Percentiles rank a stretch among this genome's conserved stretches.
phyloP scores from a whole-genome alignment of 2,329 filamentous ascomycete species.

The Zymoseptoria brevis region DNA sequence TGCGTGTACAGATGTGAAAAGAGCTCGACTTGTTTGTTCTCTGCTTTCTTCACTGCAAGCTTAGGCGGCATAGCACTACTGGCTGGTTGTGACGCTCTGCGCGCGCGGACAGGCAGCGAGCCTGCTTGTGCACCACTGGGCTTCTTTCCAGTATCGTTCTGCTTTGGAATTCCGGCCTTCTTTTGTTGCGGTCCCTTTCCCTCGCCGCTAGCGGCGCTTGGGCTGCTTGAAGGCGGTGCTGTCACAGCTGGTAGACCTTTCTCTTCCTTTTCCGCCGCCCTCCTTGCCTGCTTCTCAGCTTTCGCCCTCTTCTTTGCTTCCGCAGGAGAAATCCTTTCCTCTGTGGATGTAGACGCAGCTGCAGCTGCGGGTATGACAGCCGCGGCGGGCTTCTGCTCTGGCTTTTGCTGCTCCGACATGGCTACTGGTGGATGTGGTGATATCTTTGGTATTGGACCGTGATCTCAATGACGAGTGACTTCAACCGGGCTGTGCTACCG shows the following conservation, averaged over 20 bases:
- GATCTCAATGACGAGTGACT: neutral
- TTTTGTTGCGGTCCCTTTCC: conserved; percentile 10
- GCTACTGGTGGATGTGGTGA: neutral
- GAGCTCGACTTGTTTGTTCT: conserved; percentile 59
- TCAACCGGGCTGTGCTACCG: neutral
- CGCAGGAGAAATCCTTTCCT: conserved; percentile 58
- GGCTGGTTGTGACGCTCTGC: conserved; percentile 18
- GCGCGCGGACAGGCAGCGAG: conserved; percentile 25
- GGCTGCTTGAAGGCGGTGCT: neutral
- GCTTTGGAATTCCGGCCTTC: conserved; percentile 5
- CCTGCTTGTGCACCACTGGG: conserved; percentile 23
- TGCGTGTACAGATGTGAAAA: conserved; percentile 65
- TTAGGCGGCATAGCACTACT: conserved; percentile 10
- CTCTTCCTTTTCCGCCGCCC: conserved; percentile 46
- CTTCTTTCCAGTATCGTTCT: conserved; percentile 6
- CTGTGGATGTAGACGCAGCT: conserved; percentile 5
- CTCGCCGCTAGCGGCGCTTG: conserved; percentile 6
- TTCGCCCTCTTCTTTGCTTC: conserved; percentile 85
- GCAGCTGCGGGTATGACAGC: conserved; percentile 10
- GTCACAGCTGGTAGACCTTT: conserved; percentile 12
- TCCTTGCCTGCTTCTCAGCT: conserved; percentile 80
- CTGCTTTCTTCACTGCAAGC: conserved; percentile 41
- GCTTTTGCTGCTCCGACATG: conserved; percentile 13
- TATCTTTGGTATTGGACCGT: neutral
- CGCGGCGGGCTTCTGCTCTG: conserved; percentile 2